These are phyloP conservation scores for Alnus glutinosa DNA, from an alignment of 306 rosid genomes.

Conservation along the genomic window DNA sequence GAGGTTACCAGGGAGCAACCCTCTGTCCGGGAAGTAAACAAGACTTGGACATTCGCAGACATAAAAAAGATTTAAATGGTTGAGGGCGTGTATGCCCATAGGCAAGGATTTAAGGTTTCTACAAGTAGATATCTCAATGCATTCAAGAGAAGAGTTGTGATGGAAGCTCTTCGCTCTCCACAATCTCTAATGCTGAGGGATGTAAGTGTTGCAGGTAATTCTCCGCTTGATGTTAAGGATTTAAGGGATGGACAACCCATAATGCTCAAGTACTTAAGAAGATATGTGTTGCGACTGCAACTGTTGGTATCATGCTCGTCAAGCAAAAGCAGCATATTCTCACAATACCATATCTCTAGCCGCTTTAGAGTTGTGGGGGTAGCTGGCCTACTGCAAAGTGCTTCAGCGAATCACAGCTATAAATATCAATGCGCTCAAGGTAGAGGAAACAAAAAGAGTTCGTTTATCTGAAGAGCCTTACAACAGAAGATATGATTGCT, in stretches of 20 bases:
- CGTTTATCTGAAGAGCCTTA: too few relatives aligned
- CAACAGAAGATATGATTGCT: too few relatives aligned
- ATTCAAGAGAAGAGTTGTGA: not conserved
- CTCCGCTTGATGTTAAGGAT: constrained; percentile 16
- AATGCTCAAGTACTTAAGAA: not conserved
- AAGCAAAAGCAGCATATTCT: not conserved
- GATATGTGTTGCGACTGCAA: not conserved
- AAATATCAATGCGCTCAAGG: too few relatives aligned
- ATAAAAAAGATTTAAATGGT: not conserved
- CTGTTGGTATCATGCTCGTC: not conserved
- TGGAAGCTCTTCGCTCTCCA: constrained; percentile 6
- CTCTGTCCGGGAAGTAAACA: constrained; percentile 1
- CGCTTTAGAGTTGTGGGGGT: too few relatives aligned
- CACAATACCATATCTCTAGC: accelerated
- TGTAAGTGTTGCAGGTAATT: constrained; percentile 17
- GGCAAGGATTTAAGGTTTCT: constrained; percentile 18
- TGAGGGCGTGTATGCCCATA: constrained; percentile 18
- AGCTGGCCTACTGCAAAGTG: too few relatives aligned
- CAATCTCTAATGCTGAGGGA: constrained; percentile 1
- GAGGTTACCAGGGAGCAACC: not conserved
- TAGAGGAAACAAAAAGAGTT: too few relatives aligned
- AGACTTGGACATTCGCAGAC: constrained; percentile 15
- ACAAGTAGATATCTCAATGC: not conserved
- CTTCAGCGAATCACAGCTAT: too few relatives aligned
- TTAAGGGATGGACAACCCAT: not conserved